Conservation (phyloP, 179 eudicot genomes). For the Beta lomatogona region DNA sequence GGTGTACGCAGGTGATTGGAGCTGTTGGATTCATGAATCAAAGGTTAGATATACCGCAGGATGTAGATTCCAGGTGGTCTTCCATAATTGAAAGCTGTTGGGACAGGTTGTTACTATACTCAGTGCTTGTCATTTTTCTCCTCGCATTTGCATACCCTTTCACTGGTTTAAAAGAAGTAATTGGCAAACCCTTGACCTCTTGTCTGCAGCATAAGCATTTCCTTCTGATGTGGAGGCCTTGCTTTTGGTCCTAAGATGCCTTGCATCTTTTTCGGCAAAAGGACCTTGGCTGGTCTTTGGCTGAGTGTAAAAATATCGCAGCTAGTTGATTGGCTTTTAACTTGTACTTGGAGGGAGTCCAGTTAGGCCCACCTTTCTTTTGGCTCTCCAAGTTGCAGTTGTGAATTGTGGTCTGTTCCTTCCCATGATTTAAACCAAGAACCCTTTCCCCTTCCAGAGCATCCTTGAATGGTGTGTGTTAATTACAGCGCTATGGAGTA, state of each 20-base stretch:
- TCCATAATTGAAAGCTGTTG: slow-evolving; percentile 90
- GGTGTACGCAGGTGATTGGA: slow-evolving; percentile 73
- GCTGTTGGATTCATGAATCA: slow-evolving; percentile 98
- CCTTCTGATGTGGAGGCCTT: background rate
- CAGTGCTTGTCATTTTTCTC: slow-evolving; percentile 3
- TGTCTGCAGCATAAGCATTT: background rate
- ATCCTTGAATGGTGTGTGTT: background rate
- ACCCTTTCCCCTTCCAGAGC: background rate
- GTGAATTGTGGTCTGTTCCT: background rate
- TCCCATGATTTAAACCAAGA: no score
- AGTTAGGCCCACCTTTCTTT: background rate
- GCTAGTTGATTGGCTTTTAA: background rate
- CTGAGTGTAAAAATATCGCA: background rate
- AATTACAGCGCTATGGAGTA: background rate
- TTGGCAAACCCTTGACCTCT: background rate
- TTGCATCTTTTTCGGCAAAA: background rate
- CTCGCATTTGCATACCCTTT: background rate
- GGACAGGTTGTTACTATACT: slow-evolving; percentile 55
- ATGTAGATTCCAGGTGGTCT: slow-evolving; percentile 80
- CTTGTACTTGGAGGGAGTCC: background rate
- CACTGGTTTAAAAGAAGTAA: background rate
- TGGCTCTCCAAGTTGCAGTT: background rate
- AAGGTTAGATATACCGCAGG: slow-evolving; percentile 82
- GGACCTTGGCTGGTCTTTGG: background rate
- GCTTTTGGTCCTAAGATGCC: background rate